Conservation (phyloP, 495 filamentous ascomycete species). For the Penicillium nucicola region DNA sequence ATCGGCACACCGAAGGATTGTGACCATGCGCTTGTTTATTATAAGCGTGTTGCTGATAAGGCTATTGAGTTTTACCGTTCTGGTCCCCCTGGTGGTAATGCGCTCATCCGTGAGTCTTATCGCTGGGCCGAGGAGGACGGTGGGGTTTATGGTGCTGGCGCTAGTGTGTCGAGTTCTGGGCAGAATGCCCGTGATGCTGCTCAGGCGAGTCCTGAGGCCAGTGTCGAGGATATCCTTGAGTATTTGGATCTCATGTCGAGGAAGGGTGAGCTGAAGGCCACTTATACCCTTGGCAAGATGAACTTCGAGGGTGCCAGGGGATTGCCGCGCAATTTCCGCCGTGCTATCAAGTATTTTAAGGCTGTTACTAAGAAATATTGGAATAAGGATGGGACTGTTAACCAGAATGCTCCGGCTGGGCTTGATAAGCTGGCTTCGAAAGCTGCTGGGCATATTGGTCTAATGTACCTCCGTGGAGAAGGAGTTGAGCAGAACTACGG, state of each 20-base stretch:
- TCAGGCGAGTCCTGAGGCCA: constrained; percentile 71
- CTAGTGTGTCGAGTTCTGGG: constrained; percentile 88
- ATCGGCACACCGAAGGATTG: constrained; percentile 85
- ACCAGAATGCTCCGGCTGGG: constrained; percentile 46
- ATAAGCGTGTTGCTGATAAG: constrained; percentile 92
- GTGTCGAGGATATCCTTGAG: constrained; percentile 90
- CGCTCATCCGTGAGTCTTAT: constrained; percentile 71
- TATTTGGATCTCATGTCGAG: constrained; percentile 91
- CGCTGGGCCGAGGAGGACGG: constrained; percentile 81
- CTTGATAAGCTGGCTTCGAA: constrained; percentile 84
- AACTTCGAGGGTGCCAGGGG: constrained; percentile 85
- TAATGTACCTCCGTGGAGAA: constrained; percentile 92
- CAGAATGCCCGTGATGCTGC: constrained; percentile 71
- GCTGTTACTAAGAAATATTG: constrained; percentile 83
- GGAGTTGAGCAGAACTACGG: constrained; percentile 77
- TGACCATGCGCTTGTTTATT: constrained; percentile 79
- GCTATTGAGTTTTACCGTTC: constrained; percentile 80
- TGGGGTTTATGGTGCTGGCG: constrained; percentile 92
- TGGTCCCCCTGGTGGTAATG: constrained; percentile 85
- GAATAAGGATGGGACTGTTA: constrained; percentile 68
- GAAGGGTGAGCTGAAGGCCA: constrained; percentile 90
- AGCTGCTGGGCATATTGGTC: constrained; percentile 84
- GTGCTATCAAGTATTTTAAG: constrained; percentile 80
- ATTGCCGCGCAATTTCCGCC: constrained; percentile 66
- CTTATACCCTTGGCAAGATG: constrained; percentile 81